phyloP scores from a whole-genome alignment of 805 yeast genomes.

The Wickerhamiella kurtzmanii region DNA sequence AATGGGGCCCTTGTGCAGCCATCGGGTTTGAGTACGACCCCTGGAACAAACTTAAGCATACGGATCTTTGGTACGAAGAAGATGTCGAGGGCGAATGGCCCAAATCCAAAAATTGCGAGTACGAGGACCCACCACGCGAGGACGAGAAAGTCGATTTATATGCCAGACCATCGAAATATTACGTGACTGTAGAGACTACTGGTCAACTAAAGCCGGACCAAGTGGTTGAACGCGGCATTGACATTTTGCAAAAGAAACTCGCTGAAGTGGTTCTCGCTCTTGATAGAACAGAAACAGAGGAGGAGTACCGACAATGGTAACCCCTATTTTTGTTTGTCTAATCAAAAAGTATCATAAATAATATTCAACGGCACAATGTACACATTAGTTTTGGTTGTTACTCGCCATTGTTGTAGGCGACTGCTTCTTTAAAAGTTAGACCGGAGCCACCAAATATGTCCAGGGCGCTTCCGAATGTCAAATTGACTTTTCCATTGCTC shows the following conservation, averaged over 20 bases:
- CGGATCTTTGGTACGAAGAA: slow-evolving; percentile 93
- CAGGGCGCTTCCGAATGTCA: slow-evolving; percentile 84
- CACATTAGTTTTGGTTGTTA: slow-evolving; percentile 3
- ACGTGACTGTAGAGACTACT: slow-evolving; percentile 82
- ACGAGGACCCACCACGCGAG: slow-evolving; percentile 89
- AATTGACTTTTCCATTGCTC: slow-evolving; percentile 73
- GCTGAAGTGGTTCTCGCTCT: slow-evolving; percentile 74
- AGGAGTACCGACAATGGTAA: slow-evolving; percentile 13
- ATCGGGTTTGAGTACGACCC: slow-evolving; percentile 96
- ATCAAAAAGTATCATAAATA: not conserved
- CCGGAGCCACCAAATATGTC: slow-evolving; percentile 88
- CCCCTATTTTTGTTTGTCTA: not conserved
- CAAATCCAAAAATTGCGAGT: slow-evolving; percentile 68
- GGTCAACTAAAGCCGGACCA: slow-evolving; percentile 83
- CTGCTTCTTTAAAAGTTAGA: slow-evolving; percentile 64
- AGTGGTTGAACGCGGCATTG: slow-evolving; percentile 73
- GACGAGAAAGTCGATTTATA: slow-evolving; percentile 75
- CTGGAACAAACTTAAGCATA: slow-evolving; percentile 94
- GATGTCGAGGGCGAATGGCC: slow-evolving; percentile 92
- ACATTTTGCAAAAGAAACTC: slow-evolving; percentile 74
- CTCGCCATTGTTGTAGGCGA: slow-evolving; percentile 52
- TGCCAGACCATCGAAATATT: slow-evolving; percentile 70
- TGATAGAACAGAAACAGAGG: slow-evolving; percentile 25
- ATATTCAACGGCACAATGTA: not conserved
- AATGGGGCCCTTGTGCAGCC: slow-evolving; percentile 96